Conservation (phyloP, 176 grass and related monocot species). For the Lolium rigidum region DNA sequence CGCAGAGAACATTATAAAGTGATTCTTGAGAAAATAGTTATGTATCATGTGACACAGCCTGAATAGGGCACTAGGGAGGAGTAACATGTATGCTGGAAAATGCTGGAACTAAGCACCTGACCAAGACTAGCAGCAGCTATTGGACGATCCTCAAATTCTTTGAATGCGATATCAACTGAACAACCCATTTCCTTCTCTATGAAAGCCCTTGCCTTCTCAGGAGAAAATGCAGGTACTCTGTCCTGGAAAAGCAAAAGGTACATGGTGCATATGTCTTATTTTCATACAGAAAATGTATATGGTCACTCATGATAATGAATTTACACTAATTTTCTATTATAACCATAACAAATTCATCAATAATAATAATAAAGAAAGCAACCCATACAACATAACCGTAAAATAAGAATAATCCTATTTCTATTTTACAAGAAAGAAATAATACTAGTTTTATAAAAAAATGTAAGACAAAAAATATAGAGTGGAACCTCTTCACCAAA, state of each 20-base stretch:
- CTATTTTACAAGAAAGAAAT: background rate
- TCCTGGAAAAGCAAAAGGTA: conserved; percentile 60
- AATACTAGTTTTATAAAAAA: background rate
- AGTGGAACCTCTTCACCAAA: background rate
- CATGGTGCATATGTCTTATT: conserved; percentile 28
- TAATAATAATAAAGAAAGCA: conserved; percentile 17
- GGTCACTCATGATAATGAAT: conserved; percentile 6
- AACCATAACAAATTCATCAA: background rate
- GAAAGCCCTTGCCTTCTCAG: conserved; percentile 80
- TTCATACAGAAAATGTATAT: background rate
- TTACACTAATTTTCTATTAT: background rate
- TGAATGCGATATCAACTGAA: conserved; percentile 80
- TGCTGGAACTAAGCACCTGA: conserved; percentile 72
- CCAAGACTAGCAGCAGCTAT: conserved; percentile 98
- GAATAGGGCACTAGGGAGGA: conserved; percentile 11
- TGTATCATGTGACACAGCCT: background rate
- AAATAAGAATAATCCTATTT: background rate
- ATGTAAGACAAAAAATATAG: conserved; percentile 1
- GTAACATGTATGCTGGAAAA: conserved; percentile 19
- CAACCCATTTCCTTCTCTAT: conserved; percentile 85
- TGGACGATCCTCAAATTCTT: conserved; percentile 88
- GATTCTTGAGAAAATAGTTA: background rate
- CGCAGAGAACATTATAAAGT: background rate
- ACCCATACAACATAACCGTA: background rate
- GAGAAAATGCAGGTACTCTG: conserved; percentile 96